Evolutionary conservation across 2,329 filamentous ascomycete genomes (phyloP).

Genomic region (Epichloe gansuensis): DNA sequence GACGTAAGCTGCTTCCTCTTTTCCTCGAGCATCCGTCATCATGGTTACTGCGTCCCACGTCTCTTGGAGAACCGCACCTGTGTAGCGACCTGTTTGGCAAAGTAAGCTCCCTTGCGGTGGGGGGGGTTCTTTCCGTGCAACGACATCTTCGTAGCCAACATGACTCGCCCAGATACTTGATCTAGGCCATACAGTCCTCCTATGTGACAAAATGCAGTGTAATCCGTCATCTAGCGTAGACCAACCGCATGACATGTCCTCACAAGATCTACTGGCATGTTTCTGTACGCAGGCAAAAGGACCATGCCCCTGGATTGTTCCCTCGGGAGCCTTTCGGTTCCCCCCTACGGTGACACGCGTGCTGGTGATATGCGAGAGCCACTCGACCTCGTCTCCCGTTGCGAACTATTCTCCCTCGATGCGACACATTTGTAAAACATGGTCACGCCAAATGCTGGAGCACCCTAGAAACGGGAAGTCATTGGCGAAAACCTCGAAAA

Average conservation of each 20-base stretch:
- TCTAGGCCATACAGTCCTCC: background rate
- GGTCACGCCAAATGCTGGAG: background rate
- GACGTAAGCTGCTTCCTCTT: background rate
- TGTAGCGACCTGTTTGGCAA: background rate
- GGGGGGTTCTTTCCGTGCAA: background rate
- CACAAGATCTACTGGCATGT: background rate
- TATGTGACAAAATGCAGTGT: background rate
- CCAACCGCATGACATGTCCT: conserved; percentile 1
- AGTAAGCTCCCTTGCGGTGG: background rate
- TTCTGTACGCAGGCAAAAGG: background rate
- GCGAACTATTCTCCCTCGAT: background rate
- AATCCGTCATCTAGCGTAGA: background rate
- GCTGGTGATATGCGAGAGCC: background rate
- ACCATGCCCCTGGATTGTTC: background rate
- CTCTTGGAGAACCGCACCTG: background rate
- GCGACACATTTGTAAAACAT: background rate
- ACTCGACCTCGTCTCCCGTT: background rate
- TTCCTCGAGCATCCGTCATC: background rate
- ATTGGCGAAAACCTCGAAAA: background rate
- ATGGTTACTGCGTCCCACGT: background rate
- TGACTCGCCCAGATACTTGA: background rate
- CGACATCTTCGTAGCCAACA: background rate
- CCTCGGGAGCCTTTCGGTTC: background rate
- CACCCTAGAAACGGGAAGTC: background rate
- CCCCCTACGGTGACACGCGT: background rate